phyloP scores from a whole-genome alignment of 148 eudicot genomes.

The Chenopodium album region DNA sequence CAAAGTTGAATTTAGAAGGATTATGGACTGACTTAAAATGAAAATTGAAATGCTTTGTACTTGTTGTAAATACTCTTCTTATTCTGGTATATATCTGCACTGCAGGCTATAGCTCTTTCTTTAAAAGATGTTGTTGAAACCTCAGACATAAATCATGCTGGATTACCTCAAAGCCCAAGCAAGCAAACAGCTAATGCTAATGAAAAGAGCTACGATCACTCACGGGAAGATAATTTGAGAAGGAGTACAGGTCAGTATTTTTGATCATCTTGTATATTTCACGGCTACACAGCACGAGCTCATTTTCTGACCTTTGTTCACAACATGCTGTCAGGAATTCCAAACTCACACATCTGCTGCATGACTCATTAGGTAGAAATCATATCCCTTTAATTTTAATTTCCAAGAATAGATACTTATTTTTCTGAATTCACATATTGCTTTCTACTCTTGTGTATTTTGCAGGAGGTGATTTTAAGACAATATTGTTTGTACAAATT shows the following conservation, averaged over 20 bases:
- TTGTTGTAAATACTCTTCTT: background rate
- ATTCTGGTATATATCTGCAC: background rate
- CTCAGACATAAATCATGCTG: slow-evolving; percentile 20
- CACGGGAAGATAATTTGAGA: slow-evolving; percentile 38
- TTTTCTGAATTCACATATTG: background rate
- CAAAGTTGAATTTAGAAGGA: background rate
- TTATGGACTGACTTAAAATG: background rate
- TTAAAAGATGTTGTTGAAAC: slow-evolving; percentile 40
- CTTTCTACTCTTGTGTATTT: background rate
- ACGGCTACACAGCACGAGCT: background rate
- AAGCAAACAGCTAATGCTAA: slow-evolving; percentile 23
- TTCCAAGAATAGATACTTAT: too few species aligned
- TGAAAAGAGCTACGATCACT: slow-evolving; percentile 30
- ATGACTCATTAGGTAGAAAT: slow-evolving; percentile 77
- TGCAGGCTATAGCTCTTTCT: slow-evolving; percentile 87
- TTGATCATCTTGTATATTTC: background rate
- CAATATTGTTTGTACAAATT: slow-evolving; percentile 92
- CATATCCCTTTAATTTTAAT: slow-evolving; percentile 4
- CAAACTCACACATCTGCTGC: slow-evolving; percentile 85
- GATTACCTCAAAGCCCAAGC: slow-evolving; percentile 29
- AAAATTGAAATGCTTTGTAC: background rate
- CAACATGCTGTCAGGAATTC: slow-evolving; percentile 58
- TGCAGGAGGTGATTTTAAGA: slow-evolving; percentile 89
- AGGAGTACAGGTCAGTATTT: slow-evolving; percentile 54
- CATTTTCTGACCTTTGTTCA: background rate